Evolutionary conservation across 225 moss, liverwort and hornwort species (phyloP).

Genomic region (Asterella californica): DNA sequence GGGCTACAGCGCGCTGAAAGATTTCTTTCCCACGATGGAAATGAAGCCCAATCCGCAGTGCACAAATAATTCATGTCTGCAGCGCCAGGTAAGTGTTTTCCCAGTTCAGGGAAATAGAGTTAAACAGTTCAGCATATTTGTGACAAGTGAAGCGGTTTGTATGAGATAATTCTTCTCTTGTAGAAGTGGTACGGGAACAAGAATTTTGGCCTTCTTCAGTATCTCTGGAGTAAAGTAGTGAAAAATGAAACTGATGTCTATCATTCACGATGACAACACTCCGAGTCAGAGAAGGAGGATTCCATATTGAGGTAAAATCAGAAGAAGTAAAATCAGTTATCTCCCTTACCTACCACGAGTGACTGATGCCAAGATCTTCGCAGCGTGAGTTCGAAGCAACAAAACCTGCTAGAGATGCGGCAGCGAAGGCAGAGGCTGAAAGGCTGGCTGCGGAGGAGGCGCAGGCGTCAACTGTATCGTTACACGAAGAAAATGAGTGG

Average conservation of each 20-base stretch:
- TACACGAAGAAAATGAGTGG: slow-evolving; percentile 95
- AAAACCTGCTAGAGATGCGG: slow-evolving; percentile 81
- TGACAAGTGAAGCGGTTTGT: background rate
- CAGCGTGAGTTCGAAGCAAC: slow-evolving; percentile 68
- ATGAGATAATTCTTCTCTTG: too few species aligned
- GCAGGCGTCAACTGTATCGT: slow-evolving; percentile 61
- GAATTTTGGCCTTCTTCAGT: background rate
- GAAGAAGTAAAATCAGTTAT: background rate
- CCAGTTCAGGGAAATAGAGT: background rate
- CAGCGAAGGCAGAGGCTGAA: slow-evolving; percentile 63
- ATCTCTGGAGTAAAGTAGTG: background rate
- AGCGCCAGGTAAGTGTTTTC: slow-evolving; percentile 54
- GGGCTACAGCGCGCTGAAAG: slow-evolving; percentile 96
- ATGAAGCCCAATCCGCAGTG: slow-evolving; percentile 92
- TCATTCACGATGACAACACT: background rate
- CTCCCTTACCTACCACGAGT: background rate
- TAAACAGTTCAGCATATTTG: background rate
- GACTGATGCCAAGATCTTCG: slow-evolving; percentile 12
- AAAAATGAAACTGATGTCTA: background rate
- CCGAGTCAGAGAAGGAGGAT: background rate
- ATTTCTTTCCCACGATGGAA: slow-evolving; percentile 97
- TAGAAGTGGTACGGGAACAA: background rate
- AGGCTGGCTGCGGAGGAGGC: slow-evolving; percentile 67
- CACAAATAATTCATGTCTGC: slow-evolving; percentile 74
- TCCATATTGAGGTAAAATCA: background rate